A percentile compares a stretch with the other conserved stretches of the same genome.
phyloP scores from a whole-genome alignment of 2,329 filamentous ascomycete species.

The Eutypella sp. region DNA sequence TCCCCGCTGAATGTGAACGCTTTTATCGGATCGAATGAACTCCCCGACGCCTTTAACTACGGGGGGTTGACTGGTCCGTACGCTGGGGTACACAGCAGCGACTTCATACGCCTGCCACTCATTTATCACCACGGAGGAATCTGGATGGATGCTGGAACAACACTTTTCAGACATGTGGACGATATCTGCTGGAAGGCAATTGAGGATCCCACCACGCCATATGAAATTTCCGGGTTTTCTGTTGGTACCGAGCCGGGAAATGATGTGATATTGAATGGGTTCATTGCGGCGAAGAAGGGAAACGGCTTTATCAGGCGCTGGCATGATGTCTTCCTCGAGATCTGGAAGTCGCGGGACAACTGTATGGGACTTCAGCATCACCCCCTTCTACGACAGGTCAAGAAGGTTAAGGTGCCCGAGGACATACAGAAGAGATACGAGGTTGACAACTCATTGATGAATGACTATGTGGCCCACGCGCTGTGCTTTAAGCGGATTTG shows the following conservation, averaged over 20 bases:
- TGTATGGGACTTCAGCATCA: slow-evolving; percentile 25
- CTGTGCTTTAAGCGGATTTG: slow-evolving; percentile 29
- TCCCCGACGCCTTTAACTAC: slow-evolving; percentile 32
- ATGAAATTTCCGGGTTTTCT: slow-evolving; percentile 30
- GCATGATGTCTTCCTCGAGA: slow-evolving; percentile 31
- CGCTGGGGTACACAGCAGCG: slow-evolving; percentile 35
- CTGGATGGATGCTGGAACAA: slow-evolving; percentile 34
- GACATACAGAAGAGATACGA: slow-evolving; percentile 13
- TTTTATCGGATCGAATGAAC: slow-evolving; percentile 25
- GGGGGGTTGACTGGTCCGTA: slow-evolving; percentile 35
- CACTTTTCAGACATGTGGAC: slow-evolving; percentile 30
- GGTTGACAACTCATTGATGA: slow-evolving; percentile 24
- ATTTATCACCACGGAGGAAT: slow-evolving; percentile 30
- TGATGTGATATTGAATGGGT: slow-evolving; percentile 23
- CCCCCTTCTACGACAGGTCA: slow-evolving; percentile 27
- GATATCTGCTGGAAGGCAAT: slow-evolving; percentile 29
- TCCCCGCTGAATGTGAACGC: slow-evolving; percentile 31
- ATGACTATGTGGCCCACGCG: slow-evolving; percentile 34
- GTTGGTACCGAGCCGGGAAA: slow-evolving; percentile 33
- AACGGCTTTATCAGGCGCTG: slow-evolving; percentile 39
- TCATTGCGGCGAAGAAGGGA: slow-evolving; percentile 33
- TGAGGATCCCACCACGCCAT: slow-evolving; percentile 15
- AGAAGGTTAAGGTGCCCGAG: slow-evolving; percentile 24
- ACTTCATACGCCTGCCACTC: slow-evolving; percentile 36
- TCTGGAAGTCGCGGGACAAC: slow-evolving; percentile 31